Base-by-base conservation (phyloP, 805 yeast genomes). In the Ogataea parapolymorpha region DNA sequence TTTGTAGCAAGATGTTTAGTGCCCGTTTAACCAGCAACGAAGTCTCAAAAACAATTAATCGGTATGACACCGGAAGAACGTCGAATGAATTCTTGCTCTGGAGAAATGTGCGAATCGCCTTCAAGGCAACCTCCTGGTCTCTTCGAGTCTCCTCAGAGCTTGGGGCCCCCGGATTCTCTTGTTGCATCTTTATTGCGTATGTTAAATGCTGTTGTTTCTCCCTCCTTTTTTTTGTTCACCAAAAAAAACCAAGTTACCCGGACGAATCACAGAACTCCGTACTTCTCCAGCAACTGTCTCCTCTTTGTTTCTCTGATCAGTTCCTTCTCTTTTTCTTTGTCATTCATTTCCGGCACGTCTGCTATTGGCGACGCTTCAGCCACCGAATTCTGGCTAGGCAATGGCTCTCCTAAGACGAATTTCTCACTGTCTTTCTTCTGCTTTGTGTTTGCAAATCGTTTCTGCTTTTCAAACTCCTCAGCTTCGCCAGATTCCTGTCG, bases 51-150 rank as follows among this genome's bases (percentile, higher is more conserved):
- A 93, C 98, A 41, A 93, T 85, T 55, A 93, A 73, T 53, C 97
- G 73, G 62, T 91, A 93, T 15, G 95, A 83, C 26, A 93, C 98
- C 2, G 99, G 99, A 30, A 93, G 72, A 16, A 93, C 99, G 57
- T 93, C 99, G 62, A 93, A 93, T 1, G 97, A 88, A 0, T 96
- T 90, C 61, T 91, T 91, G 35, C 93, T 81, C 56, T 87, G 84
- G 31, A 93, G 68, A 56, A 93, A 93, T 24, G 79, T 68, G 35
- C 97, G 71, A 45, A 93, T 93, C 14, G 95, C 88, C 51, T 79
- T 78, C 44, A 88, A 74, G 0, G 93, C 95, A n/a, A 75, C 65
- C 45, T 70, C 71, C 58, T 88, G 96, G 55, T 83, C 88, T 42
- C 70, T 70, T 42, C 72, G 56, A 5, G 62, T 53, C 34, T 61